Evolutionary conservation across 495 filamentous ascomycete species (phyloP).

Genomic region (Xylaria scruposa): DNA sequence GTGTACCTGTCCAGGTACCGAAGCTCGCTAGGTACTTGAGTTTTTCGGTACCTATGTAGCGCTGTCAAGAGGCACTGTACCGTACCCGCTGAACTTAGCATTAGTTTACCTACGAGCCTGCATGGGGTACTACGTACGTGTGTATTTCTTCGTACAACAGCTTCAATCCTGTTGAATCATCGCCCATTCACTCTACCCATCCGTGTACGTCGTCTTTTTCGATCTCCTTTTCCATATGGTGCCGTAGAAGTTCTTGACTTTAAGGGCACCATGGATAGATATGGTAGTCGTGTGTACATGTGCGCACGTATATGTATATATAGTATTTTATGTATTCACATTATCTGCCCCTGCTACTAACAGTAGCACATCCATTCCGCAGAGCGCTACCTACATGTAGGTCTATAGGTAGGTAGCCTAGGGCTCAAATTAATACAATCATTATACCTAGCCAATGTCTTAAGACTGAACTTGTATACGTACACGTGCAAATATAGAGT

Average conservation of each 20-base stretch:
- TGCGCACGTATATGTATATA: background rate
- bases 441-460: background rate
- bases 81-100: conserved; percentile 17
- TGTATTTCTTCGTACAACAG: conserved; percentile 13
- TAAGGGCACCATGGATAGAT: background rate
- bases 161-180: conserved; percentile 19
- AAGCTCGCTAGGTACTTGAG: conserved; percentile 15
- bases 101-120: conserved; percentile 8
- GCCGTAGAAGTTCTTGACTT: background rate
- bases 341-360: background rate
- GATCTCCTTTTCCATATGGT: background rate
- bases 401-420: background rate
- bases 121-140: background rate
- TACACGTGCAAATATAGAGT: background rate
- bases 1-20: conserved; percentile 14
- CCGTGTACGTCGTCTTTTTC: background rate
- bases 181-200: background rate
- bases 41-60: background rate
- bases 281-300: background rate
- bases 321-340: background rate
- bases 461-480: background rate
- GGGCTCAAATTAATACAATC: background rate
- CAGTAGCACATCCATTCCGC: background rate
- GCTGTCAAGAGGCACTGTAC: background rate
- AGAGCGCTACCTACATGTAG: background rate